Evolutionary conservation across 2,329 filamentous ascomycete genomes (phyloP).

Genomic region (Phoma sp.): DNA sequence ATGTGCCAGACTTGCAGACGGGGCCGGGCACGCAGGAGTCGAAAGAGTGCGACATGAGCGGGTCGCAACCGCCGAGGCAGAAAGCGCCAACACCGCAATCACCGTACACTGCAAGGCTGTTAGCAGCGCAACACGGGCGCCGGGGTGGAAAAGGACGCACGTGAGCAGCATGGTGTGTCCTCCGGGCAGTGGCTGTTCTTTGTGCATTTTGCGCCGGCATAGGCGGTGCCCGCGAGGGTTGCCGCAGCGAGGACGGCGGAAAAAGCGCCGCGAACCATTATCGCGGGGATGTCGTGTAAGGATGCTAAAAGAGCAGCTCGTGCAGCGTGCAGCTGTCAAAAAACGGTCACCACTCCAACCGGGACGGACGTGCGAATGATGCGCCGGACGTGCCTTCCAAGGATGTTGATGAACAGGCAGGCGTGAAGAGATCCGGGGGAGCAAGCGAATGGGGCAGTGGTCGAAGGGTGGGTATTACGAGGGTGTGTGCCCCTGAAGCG

Average conservation of each 20-base stretch:
- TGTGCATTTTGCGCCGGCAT: conserved; percentile 50
- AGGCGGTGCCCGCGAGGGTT: conserved; percentile 34
- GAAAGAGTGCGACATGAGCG: conserved; percentile 80
- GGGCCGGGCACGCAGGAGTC: conserved; percentile 87
- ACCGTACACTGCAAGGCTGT: conserved; percentile 74
- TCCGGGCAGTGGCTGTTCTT: conserved; percentile 70
- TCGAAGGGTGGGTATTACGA: conserved; percentile 1
- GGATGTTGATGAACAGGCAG: conserved; percentile 1
- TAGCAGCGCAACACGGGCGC: conserved; percentile 23
- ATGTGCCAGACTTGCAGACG: conserved; percentile 76
- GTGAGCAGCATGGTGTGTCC: conserved; percentile 55
- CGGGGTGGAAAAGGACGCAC: conserved; percentile 37
- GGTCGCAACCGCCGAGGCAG: conserved; percentile 95
- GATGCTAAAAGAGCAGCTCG: conserved; percentile 33
- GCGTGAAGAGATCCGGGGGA: conserved; percentile 3
- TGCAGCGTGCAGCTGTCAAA: conserved; percentile 33
- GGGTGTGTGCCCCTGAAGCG: conserved; percentile 14
- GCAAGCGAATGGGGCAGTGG: conserved; percentile 10
- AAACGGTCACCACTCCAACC: conserved; percentile 10
- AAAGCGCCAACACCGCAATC: conserved; percentile 93
- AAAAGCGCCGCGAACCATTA: conserved; percentile 41
- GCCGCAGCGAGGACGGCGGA: conserved; percentile 40
- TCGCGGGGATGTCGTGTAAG: conserved; percentile 42
- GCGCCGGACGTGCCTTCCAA: conserved; percentile 1
- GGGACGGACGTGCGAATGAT: background rate